A percentile compares a stretch with the other conserved stretches of the same genome.
Conservation (phyloP, 345 rosid genomes). For the Gossypium longicalyx region DNA sequence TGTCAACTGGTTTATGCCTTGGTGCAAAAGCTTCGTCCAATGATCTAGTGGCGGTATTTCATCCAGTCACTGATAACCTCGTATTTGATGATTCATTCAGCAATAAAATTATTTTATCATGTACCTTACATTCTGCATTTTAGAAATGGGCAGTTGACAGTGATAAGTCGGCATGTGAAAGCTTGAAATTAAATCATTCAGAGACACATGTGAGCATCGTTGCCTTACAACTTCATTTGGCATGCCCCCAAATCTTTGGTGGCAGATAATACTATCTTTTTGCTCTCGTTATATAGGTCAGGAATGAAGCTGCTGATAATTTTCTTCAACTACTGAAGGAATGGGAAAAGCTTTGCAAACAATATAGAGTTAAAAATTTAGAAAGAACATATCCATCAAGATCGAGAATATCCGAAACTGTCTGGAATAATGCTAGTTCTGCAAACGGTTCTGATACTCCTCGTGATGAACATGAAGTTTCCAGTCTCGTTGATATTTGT, state of each 20-base stretch:
- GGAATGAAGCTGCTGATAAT: constrained; percentile 82
- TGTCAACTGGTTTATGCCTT: constrained; percentile 91
- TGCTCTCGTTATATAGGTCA: constrained; percentile 42
- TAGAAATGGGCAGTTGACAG: constrained; percentile 90
- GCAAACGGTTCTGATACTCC: constrained; percentile 31
- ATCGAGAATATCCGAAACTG: constrained; percentile 27
- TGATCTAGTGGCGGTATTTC: constrained; percentile 72
- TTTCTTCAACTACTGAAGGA: constrained; percentile 78
- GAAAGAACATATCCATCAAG: constrained; percentile 17
- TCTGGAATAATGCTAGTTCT: constrained; percentile 27
- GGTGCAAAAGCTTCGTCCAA: constrained; percentile 67
- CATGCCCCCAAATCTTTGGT: neutral
- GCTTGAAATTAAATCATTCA: constrained; percentile 85
- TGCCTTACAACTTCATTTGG: constrained; percentile 7
- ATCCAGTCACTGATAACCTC: constrained; percentile 20
- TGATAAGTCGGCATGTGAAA: constrained; percentile 65
- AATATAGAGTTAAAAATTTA: constrained; percentile 29
- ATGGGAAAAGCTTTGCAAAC: constrained; percentile 79
- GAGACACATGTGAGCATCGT: constrained; percentile 51
- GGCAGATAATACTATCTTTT: neutral
- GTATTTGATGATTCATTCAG: constrained; percentile 10
- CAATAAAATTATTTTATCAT: constrained; percentile 14
- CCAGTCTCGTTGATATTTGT: constrained; percentile 64
- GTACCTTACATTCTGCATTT: constrained; percentile 22
- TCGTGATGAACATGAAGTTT: constrained; percentile 71